phyloP scores from a whole-genome alignment of 164 flowering plant species.

The Kingdonia uniflora region DNA sequence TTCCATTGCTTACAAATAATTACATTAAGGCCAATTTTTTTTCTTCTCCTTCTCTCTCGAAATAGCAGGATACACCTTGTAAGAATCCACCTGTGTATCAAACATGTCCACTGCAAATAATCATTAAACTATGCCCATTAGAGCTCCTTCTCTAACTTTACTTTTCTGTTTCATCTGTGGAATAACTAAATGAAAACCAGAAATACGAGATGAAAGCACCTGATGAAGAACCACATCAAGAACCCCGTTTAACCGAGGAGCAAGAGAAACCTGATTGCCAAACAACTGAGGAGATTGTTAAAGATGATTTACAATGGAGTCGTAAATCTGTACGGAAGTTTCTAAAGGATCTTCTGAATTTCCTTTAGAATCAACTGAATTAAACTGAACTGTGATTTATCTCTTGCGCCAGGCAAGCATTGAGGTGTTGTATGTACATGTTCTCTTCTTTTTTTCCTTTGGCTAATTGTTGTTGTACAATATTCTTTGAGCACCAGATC shows the following conservation, averaged over 20 bases:
- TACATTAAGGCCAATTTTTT: neutral
- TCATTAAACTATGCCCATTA: neutral
- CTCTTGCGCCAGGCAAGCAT: too few species aligned
- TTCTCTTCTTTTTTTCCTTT: too few species aligned
- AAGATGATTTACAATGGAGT: constrained; percentile 40
- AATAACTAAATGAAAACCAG: constrained; percentile 13
- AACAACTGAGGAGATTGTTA: constrained; percentile 13
- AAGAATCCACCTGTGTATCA: neutral
- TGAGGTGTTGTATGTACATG: too few species aligned
- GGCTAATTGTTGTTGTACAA: too few species aligned
- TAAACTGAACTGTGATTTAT: too few species aligned
- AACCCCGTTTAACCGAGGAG: constrained; percentile 3
- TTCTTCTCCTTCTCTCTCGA: neutral
- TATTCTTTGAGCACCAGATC: too few species aligned
- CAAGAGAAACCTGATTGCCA: constrained; percentile 10
- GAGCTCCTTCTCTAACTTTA: constrained; percentile 1
- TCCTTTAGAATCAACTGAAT: too few species aligned
- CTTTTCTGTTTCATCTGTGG: constrained; percentile 2
- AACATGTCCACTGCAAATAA: too few species aligned
- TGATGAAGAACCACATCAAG: constrained; percentile 6
- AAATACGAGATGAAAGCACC: constrained; percentile 19
- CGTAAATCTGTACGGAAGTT: constrained; percentile 25
- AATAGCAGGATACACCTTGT: neutral
- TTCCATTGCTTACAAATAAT: too few species aligned
- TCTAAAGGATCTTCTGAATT: too few species aligned